These are phyloP conservation scores for Phytophthora megakarya DNA, from an alignment of 352 stramenopile genomes.

Conservation along the genomic window DNA sequence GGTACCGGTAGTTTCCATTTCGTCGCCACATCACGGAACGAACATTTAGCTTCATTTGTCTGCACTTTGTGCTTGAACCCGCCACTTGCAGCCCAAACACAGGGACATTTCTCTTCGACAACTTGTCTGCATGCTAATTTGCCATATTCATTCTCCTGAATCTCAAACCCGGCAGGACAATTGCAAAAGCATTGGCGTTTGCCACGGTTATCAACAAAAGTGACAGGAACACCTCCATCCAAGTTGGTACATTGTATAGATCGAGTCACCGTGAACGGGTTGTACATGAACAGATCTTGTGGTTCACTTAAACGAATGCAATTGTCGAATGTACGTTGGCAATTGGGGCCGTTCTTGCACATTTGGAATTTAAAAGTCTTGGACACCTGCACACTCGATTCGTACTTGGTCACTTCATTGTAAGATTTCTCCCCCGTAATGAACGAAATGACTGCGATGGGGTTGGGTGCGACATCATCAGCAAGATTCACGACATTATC, in stretches of 20 bases:
- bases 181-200: constrained; percentile 61
- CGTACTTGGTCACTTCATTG: constrained; percentile 38
- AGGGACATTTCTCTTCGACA: constrained; percentile 40
- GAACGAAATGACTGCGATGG: constrained; percentile 52
- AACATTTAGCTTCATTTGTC: constrained; percentile 32
- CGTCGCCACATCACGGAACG: constrained; percentile 41
- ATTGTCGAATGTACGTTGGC: constrained; percentile 32
- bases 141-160: constrained; percentile 24
- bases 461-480: constrained; percentile 15
- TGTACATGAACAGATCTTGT: constrained; percentile 68
- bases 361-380: constrained; percentile 54
- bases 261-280: constrained; percentile 53
- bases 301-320: constrained; percentile 39
- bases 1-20: constrained; percentile 49
- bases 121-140: constrained; percentile 33
- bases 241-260: constrained; percentile 46
- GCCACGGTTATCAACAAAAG: constrained; percentile 41
- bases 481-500: constrained; percentile 34
- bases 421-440: constrained; percentile 44
- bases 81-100: constrained; percentile 47
- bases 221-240: constrained; percentile 49
- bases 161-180: constrained; percentile 47
- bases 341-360: constrained; percentile 25
- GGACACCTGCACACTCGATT: constrained; percentile 24
- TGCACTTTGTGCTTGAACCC: constrained; percentile 40